Evolutionary conservation across 129 eudicot genomes (phyloP).

Genomic region (Tanacetum coccineum): DNA sequence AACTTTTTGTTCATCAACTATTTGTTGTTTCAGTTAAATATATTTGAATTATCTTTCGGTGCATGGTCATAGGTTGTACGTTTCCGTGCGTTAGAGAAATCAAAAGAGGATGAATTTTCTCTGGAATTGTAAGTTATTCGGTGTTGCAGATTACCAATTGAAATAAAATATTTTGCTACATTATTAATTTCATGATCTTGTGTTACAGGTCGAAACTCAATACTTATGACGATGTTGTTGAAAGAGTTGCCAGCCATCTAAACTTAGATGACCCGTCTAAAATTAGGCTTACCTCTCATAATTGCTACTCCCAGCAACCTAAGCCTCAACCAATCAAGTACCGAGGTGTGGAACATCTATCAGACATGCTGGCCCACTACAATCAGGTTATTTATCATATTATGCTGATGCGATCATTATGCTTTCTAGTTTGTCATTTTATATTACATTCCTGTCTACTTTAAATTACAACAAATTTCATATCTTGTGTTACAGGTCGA

Average conservation of each 20-base stretch:
- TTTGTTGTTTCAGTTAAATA: too few species aligned
- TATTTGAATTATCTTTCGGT: background rate
- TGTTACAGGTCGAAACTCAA: conserved; percentile 65
- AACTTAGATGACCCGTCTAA: conserved; percentile 66
- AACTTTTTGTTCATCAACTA: too few species aligned
- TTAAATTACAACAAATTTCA: too few species aligned
- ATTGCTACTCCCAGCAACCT: conserved; percentile 84
- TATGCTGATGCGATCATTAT: background rate
- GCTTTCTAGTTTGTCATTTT: too few species aligned
- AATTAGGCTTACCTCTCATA: conserved; percentile 80
- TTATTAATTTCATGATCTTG: background rate
- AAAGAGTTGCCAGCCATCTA: conserved; percentile 59
- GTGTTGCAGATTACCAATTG: background rate
- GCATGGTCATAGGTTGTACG: conserved; percentile 50
- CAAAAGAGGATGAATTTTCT: conserved; percentile 74
- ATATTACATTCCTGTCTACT: too few species aligned
- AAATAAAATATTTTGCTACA: background rate
- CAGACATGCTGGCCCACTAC: conserved; percentile 76
- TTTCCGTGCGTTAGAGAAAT: conserved; percentile 66
- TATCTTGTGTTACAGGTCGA: too few species aligned
- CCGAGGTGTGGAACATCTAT: conserved; percentile 59
- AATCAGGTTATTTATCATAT: conserved; percentile 53
- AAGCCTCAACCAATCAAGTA: conserved; percentile 82
- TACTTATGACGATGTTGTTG: conserved; percentile 79
- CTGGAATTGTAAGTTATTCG: conserved; percentile 55